Conservation (phyloP, 257 asterid genomes). For the Gentiana dahurica region DNA sequence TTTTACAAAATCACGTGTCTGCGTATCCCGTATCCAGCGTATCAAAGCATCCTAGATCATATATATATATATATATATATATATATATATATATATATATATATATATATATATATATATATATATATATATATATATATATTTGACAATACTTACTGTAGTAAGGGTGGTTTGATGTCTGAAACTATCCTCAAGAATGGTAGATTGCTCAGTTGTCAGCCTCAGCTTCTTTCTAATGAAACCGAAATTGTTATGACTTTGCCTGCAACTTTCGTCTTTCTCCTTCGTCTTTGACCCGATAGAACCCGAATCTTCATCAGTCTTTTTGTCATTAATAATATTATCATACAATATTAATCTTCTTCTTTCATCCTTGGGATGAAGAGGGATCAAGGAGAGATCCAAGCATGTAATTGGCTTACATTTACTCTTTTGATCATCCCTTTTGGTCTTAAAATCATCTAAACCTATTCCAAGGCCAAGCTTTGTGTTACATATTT, state of each 20-base stretch:
- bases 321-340: background rate
- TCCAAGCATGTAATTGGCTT: background rate
- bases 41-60: no score
- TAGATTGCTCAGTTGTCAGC: slow-evolving; percentile 22
- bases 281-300: background rate
- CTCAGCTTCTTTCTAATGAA: slow-evolving; percentile 25
- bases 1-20: no score
- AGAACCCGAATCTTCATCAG: slow-evolving; percentile 14
- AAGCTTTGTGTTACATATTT: slow-evolving; percentile 3
- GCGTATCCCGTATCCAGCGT: no score
- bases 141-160: slow-evolving; percentile 8
- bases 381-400: slow-evolving; percentile 4
- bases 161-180: slow-evolving; percentile 29
- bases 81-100: no score
- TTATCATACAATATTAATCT: no score
- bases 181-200: slow-evolving; percentile 26
- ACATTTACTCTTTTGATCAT: slow-evolving; percentile 7
- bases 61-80: no score
- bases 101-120: no score
- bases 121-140: no score
- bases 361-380: slow-evolving; percentile 1
- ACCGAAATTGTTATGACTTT: background rate
- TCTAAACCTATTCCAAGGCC: slow-evolving; percentile 2
- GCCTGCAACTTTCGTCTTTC: slow-evolving; percentile 3
- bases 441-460: background rate